Percentiles rank a stretch among this genome's conserved stretches.
Conservation (phyloP, 257 asterid species). For the Solanum sejunctum region DNA sequence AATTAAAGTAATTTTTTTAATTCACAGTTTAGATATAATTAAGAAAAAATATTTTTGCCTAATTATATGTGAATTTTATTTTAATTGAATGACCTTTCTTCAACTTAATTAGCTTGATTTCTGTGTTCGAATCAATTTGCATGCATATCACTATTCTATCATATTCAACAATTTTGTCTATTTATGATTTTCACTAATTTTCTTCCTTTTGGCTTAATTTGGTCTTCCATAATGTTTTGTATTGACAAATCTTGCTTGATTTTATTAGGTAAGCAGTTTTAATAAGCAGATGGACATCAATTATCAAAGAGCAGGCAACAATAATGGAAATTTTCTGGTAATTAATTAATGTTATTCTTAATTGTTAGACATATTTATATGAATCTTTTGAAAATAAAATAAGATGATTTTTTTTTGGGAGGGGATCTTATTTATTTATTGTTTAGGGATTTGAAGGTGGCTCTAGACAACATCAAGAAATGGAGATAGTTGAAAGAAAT, state of each 20-base stretch:
- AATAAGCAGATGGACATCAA: constrained; percentile 33
- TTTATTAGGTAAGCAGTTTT: constrained; percentile 26
- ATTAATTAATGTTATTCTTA: background rate
- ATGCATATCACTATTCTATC: background rate
- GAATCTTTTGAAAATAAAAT: background rate
- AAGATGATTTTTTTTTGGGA: background rate
- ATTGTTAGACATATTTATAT: background rate
- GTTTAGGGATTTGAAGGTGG: constrained; percentile 19
- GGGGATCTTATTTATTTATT: background rate
- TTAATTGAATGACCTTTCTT: too few species aligned
- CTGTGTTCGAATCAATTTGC: background rate
- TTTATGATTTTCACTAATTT: background rate
- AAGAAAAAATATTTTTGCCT: too few species aligned
- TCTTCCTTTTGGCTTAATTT: background rate
- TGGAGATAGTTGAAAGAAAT: constrained; percentile 3
- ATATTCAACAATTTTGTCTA: too few species aligned
- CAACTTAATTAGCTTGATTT: background rate
- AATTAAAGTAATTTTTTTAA: too few species aligned
- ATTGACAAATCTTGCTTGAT: background rate
- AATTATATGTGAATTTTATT: too few species aligned
- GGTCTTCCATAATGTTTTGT: background rate
- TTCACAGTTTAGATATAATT: too few species aligned
- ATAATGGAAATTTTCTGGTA: constrained; percentile 22
- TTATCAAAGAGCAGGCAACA: constrained; percentile 15
- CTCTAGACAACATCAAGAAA: constrained; percentile 1